phyloP scores from a whole-genome alignment of 495 filamentous ascomycete genomes.

The Penicillium robsamsonii region DNA sequence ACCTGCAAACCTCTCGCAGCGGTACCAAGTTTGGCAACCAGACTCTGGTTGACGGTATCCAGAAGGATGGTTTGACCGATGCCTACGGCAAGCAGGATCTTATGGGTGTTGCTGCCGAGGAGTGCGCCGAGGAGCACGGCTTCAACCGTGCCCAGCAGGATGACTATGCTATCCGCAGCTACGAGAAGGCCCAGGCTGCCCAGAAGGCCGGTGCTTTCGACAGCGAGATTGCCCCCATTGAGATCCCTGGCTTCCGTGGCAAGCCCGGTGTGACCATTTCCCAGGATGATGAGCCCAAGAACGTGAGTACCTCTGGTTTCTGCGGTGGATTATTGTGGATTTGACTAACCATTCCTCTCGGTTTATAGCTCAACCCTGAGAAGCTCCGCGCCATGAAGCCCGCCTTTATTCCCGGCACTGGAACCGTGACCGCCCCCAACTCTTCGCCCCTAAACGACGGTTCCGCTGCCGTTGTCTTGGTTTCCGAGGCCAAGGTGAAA shows the following conservation, averaged over 20 bases:
- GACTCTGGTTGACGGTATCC: slow-evolving; percentile 80
- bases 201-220: slow-evolving; percentile 73
- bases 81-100: slow-evolving; percentile 86
- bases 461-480: slow-evolving; percentile 83
- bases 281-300: slow-evolving; percentile 93
- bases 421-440: slow-evolving; percentile 96
- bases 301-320: slow-evolving; percentile 46
- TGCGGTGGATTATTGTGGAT: not conserved
- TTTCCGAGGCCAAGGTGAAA: slow-evolving; percentile 85
- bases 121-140: slow-evolving; percentile 81
- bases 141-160: slow-evolving; percentile 84
- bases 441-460: slow-evolving; percentile 95
- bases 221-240: slow-evolving; percentile 84
- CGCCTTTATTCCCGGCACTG: slow-evolving; percentile 73
- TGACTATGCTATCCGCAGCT: slow-evolving; percentile 87
- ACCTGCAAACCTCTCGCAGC: slow-evolving; percentile 76
- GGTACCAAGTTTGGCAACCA: slow-evolving; percentile 91
- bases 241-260: slow-evolving; percentile 81
- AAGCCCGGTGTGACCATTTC: slow-evolving; percentile 82
- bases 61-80: slow-evolving; percentile 89
- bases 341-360: slow-evolving; percentile 20
- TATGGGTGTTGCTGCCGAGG: slow-evolving; percentile 91
- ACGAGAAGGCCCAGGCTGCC: slow-evolving; percentile 87
- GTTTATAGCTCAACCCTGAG: slow-evolving; percentile 73
- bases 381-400: slow-evolving; percentile 84